Conservation (phyloP, 345 rosid species). For the Brassica nigra region DNA sequence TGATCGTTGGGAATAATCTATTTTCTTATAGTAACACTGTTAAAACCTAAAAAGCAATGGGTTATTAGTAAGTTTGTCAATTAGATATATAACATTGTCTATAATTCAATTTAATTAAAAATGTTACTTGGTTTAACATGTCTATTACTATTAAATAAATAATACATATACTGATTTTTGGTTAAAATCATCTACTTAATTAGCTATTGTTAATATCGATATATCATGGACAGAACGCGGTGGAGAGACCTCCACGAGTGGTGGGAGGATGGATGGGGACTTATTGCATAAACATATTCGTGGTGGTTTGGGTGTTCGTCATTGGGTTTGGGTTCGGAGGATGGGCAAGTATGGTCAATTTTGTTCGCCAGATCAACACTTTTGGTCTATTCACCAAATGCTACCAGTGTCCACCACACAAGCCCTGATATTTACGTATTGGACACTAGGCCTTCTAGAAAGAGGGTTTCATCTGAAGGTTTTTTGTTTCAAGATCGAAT, state of each 20-base stretch:
- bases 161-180: not conserved
- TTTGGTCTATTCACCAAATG: conserved; percentile 95
- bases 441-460: not conserved
- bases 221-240: conserved; percentile 64
- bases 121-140: not conserved
- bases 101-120: not conserved
- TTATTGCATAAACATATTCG: conserved; percentile 66
- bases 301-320: conserved; percentile 86
- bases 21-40: not conserved
- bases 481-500: conserved; percentile 15
- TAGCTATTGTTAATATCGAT: not conserved
- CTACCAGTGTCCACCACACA: conserved; percentile 87
- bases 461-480: conserved; percentile 6
- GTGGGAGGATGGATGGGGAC: conserved; percentile 89
- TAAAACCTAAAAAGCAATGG: not conserved
- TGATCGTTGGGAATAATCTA: too few relatives aligned
- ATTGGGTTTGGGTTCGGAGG: conserved; percentile 98
- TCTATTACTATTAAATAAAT: not conserved
- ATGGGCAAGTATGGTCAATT: conserved; percentile 97
- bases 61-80: not conserved
- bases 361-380: conserved; percentile 76
- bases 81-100: not conserved
- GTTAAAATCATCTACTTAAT: not conserved
- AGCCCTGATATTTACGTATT: conserved; percentile 45
- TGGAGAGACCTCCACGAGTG: conserved; percentile 72